Evolutionary conservation across 1,284 basidiomycete genomes (phyloP), one percentile per base, ranked within the genome.

Genomic region (Tilletia walkeri): DNA sequence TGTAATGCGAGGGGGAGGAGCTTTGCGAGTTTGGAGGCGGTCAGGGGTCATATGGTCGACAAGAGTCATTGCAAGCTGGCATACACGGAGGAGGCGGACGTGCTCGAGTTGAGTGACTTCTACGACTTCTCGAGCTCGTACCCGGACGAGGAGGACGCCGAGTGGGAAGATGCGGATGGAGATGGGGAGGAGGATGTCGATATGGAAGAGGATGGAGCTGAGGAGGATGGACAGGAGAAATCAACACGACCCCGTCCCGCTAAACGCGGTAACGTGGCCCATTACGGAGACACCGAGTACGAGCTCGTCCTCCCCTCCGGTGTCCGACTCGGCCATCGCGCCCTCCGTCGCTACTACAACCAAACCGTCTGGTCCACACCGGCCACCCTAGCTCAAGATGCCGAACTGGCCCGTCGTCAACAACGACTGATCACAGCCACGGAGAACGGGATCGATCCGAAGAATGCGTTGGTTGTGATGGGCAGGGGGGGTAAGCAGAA

Each of bases 251-350:
- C 69, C 70, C 45, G 72, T 4, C 82, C 86, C 67, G 85, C 84
- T 14, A 63, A 63, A 36, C 7, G 16, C 6, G 89, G 61, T 61
- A 73, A 59, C 69, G 69, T 66, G 66, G 72, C 78, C 18, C 67
- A 74, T 5, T 79, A 78, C 56, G 82, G 82, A 10, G 84, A 86
- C 47, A 85, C 86, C 45, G 85, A 90, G 49, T 90, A 91, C 78
- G 95, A 98, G 77, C 90, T 99, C n/a, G 91, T 96, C 5, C 88
- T 99, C 5, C 94, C 96, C 0, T 95, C 94, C 0, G 96, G 96
- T 53, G 89, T 90, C 10, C 89, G 93, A 7, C 90, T 99, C 74
- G 95, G 95, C 0, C 96, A 99, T 81, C 90, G 95, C 48, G 89
- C 89, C 53, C 88, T 98, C 86, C 88, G 88, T 65, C 88, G 91